phyloP scores from a whole-genome alignment of 257 asterid species.

The Knoxia roxburghii region DNA sequence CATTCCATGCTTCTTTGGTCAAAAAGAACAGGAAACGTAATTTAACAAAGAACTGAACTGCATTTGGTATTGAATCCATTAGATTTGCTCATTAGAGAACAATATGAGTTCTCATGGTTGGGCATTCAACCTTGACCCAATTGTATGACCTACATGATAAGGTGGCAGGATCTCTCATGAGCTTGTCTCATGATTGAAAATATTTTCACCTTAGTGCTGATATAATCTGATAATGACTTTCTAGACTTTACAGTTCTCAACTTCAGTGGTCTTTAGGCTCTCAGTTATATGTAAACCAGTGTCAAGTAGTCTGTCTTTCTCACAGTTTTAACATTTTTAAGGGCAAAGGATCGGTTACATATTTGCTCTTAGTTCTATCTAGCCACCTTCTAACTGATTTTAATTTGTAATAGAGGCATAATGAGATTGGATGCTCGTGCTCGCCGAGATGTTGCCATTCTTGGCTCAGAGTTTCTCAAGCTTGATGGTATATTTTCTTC shows the following conservation, averaged over 20 bases:
- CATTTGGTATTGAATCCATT: neutral
- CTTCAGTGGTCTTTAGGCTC: too few species aligned
- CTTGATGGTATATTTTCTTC: slow-evolving; percentile 65
- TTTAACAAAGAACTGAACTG: neutral
- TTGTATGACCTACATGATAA: neutral
- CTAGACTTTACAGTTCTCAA: neutral
- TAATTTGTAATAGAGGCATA: slow-evolving; percentile 47
- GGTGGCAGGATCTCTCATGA: neutral
- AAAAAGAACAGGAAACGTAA: neutral
- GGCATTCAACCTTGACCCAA: neutral
- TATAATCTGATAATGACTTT: neutral
- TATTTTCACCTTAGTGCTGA: neutral
- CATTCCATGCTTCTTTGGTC: neutral
- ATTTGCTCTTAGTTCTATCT: neutral
- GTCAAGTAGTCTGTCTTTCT: neutral
- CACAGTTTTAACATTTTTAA: neutral
- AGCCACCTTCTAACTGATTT: slow-evolving; percentile 15
- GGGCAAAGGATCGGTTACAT: neutral
- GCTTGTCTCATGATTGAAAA: neutral
- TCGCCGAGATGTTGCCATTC: slow-evolving; percentile 84
- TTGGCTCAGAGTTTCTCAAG: slow-evolving; percentile 85
- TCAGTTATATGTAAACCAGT: neutral
- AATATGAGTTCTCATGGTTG: neutral
- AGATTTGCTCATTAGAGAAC: neutral
- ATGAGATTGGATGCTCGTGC: slow-evolving; percentile 90